Evolutionary conservation across 164 flowering plant species (phyloP), one percentile per base, ranked within the genome.

Genomic region (Annona cherimola): DNA sequence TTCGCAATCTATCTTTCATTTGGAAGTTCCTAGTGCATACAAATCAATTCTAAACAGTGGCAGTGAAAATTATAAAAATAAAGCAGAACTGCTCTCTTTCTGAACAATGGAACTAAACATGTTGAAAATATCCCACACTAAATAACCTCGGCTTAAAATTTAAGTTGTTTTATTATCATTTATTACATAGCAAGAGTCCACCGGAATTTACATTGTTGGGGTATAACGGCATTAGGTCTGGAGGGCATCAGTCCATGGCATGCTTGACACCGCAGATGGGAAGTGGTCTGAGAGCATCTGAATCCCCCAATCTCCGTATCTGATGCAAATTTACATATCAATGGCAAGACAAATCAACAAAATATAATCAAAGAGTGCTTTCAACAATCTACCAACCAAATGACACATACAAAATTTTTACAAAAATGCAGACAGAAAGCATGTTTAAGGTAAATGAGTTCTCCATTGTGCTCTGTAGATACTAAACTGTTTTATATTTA

Each of bases 181-280:
- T 26, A 26, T 26, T 26, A 26, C 35, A 26, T 45, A 40, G 18
- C 59, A 50, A 68, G 41, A 50, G 35, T 64, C 16, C 5, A 12
- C 1, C 18, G 66, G 50, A 54, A 63, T 61, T 84, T 85, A 94
- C 98, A 94, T 67, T 90, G 89, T 72, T 94, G 98, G 18, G 96
- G 96, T 35, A 86, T 82, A 78, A 59, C 66, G 26, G 71, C 77
- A 82, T 84, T 78, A 42, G 81, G 55, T 75, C 98, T 84, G 45
- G 89, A 87, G 71, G 98, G 98, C 97, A 94, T 94, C 93, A 90
- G 86, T 78, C 94, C 94, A 62, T 94, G 89, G 72, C 98, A 94
- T 54, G 84, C 83, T 11, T 92, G 89, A 72, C 98, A 94, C 71
- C 86, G 96, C 26, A 94, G 79, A 86, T 94, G 98, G 54, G 79